These are phyloP conservation scores for Pholiota conissans DNA, from an alignment of 768 basidiomycete genomes.

Conservation along the genomic window DNA sequence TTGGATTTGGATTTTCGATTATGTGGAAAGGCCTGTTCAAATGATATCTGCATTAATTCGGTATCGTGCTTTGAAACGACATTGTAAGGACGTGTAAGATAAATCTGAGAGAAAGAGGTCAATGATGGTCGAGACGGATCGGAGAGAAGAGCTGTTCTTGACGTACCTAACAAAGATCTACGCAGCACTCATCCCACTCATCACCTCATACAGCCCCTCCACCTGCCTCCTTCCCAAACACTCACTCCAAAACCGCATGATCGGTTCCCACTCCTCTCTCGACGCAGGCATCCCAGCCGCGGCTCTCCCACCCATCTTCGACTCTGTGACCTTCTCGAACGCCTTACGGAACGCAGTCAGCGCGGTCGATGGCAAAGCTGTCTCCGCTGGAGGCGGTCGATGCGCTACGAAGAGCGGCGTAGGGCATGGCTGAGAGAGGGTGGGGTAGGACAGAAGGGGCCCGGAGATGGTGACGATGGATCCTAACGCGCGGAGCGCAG, in stretches of 20 bases:
- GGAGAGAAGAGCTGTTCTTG: too few relatives aligned
- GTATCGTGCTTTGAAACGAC: too few relatives aligned
- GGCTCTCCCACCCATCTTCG: slow-evolving; percentile 40
- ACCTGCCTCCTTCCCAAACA: slow-evolving; percentile 53
- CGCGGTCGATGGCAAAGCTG: slow-evolving; percentile 42
- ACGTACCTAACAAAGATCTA: too few relatives aligned
- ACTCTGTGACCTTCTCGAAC: slow-evolving; percentile 50
- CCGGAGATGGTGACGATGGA: slow-evolving; percentile 72
- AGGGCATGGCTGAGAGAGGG: slow-evolving; percentile 45
- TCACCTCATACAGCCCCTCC: slow-evolving; percentile 70
- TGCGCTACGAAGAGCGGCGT: slow-evolving; percentile 67
- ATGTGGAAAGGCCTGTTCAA: too few relatives aligned
- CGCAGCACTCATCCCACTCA: slow-evolving; percentile 42
- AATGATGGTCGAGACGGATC: too few relatives aligned
- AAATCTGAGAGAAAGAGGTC: too few relatives aligned
- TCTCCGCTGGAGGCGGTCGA: slow-evolving; percentile 47
- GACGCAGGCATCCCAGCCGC: slow-evolving; percentile 73
- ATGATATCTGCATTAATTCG: too few relatives aligned
- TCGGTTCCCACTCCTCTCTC: slow-evolving; percentile 75
- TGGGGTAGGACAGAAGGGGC: slow-evolving; percentile 78
- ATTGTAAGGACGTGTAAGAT: too few relatives aligned
- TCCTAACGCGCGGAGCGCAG: slow-evolving; percentile 40
- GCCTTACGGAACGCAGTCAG: slow-evolving; percentile 61
- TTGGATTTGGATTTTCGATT: too few relatives aligned
- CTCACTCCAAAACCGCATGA: slow-evolving; percentile 89